Evolutionary conservation across 371 early-diverging fungal genomes (phyloP).

Genomic region (Mucor sp.): DNA sequence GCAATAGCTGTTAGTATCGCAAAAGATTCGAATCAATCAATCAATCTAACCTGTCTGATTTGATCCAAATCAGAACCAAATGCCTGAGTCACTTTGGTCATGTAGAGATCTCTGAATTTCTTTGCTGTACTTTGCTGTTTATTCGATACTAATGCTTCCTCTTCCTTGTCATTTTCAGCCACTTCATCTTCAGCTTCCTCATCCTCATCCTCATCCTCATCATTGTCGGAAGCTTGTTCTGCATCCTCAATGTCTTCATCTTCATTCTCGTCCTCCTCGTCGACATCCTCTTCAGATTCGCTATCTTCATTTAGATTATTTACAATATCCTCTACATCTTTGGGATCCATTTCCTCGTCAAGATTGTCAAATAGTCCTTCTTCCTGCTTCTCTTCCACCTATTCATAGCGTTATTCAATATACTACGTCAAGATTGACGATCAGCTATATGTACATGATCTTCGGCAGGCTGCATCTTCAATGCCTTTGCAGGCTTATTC

Average conservation of each 20-base stretch:
- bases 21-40: neutral
- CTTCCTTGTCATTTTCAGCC: conserved; percentile 15
- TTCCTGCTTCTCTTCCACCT: conserved; percentile 5
- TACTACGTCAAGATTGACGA: neutral
- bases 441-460: neutral
- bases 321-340: conserved; percentile 30
- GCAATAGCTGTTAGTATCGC: neutral
- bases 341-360: conserved; percentile 41
- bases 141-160: conserved; percentile 1
- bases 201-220: conserved; percentile 18
- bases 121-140: conserved; percentile 21
- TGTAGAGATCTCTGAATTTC: conserved; percentile 42
- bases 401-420: neutral
- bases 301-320: conserved; percentile 23
- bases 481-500: conserved; percentile 6
- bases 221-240: conserved; percentile 22
- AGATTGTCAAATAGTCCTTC: conserved; percentile 45
- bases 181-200: conserved; percentile 4
- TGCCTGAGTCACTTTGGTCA: conserved; percentile 45
- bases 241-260: conserved; percentile 27
- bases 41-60: conserved; percentile 43
- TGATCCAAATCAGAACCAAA: conserved; percentile 49
- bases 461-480: conserved; percentile 4
- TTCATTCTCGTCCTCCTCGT: conserved; percentile 23
- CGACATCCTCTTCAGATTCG: conserved; percentile 19